Conservation (phyloP, 176 grass and related monocot species). For the Chloris gayana region DNA sequence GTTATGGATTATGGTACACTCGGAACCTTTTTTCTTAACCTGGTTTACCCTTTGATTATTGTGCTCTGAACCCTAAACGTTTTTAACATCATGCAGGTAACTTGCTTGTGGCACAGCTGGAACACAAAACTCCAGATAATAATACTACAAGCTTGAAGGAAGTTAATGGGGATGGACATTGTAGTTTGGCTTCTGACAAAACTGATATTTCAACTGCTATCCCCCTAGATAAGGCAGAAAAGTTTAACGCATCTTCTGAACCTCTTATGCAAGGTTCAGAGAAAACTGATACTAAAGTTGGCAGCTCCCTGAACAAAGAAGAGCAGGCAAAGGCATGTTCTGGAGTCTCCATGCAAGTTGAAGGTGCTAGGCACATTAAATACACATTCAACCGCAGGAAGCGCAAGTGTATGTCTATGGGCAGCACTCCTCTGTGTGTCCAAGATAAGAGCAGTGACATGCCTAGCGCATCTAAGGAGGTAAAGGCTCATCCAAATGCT, state of each 20-base stretch:
- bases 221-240: conserved; percentile 42
- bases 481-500: conserved; percentile 32
- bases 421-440: conserved; percentile 42
- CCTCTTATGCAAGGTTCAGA: conserved; percentile 19
- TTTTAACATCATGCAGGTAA: conserved; percentile 43
- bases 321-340: conserved; percentile 22
- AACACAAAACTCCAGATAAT: conserved; percentile 32
- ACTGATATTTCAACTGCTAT: conserved; percentile 34
- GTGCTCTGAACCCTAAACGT: conserved; percentile 23
- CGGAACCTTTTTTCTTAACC: conserved; percentile 9
- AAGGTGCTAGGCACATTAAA: conserved; percentile 65
- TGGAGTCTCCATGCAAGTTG: conserved; percentile 49
- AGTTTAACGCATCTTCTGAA: conserved; percentile 1
- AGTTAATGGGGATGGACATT: conserved; percentile 31
- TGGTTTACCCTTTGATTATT: conserved; percentile 1
- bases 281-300: conserved; percentile 36
- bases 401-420: conserved; percentile 56
- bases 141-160: conserved; percentile 33
- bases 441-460: conserved; percentile 42
- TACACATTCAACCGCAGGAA: conserved; percentile 94
- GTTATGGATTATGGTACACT: conserved; percentile 41
- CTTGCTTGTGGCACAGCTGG: conserved; percentile 14
- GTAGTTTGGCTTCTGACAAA: conserved; percentile 43
- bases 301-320: conserved; percentile 28
- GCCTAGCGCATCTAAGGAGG: conserved; percentile 32